phyloP scores from a whole-genome alignment of 129 eudicot species.

The Cynara cardunculus region DNA sequence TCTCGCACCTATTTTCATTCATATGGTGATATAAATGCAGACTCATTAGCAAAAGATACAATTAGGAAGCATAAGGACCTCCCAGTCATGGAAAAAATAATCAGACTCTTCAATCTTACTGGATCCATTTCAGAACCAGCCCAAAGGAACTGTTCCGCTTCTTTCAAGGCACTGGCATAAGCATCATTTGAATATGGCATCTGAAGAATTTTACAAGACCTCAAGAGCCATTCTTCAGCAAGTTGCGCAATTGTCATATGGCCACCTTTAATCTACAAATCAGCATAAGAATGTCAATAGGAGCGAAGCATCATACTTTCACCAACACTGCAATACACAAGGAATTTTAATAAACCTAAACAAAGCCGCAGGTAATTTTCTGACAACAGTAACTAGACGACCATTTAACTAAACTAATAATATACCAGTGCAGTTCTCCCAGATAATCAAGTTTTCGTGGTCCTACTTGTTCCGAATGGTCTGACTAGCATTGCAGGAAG shows the following conservation, averaged over 20 bases:
- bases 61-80: neutral
- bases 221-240: conserved; percentile 92
- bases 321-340: neutral
- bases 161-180: conserved; percentile 60
- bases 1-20: conserved; percentile 66
- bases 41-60: conserved; percentile 9
- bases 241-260: conserved; percentile 58
- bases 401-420: neutral
- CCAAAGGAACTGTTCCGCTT: conserved; percentile 94
- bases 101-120: conserved; percentile 43
- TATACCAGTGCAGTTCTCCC: neutral
- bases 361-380: neutral
- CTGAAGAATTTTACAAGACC: conserved; percentile 67
- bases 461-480: neutral
- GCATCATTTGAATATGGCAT: conserved; percentile 59
- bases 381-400: neutral
- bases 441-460: neutral
- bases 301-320: neutral
- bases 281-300: conserved; percentile 3
- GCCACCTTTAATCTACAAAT: conserved; percentile 64
- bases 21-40: conserved; percentile 11
- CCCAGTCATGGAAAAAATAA: neutral
- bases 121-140: conserved; percentile 98
- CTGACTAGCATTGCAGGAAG: neutral
- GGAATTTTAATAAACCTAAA: neutral